phyloP scores from a whole-genome alignment of 768 basidiomycete genomes.

The Lyophyllum semitale region DNA sequence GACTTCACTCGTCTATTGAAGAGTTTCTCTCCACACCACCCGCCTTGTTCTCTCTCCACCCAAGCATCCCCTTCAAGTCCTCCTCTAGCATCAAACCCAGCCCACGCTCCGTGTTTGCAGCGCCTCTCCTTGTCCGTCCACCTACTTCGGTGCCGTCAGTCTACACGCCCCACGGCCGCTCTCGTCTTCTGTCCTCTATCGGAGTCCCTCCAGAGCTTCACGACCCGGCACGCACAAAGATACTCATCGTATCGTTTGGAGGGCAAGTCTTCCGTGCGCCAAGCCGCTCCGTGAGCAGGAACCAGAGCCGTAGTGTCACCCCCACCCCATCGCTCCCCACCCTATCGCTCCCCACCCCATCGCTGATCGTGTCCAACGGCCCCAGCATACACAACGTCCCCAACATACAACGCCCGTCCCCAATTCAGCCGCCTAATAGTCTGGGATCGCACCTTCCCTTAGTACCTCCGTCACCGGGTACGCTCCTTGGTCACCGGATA shows the following conservation, averaged over 20 bases:
- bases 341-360: conserved; percentile 10
- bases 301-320: conserved; percentile 28
- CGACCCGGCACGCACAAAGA: conserved; percentile 48
- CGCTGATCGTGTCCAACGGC: conserved; percentile 1
- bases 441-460: neutral
- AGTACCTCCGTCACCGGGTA: neutral
- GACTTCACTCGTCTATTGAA: conserved; percentile 48
- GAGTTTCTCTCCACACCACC: conserved; percentile 37
- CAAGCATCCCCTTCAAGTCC: conserved; percentile 41
- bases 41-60: conserved; percentile 34
- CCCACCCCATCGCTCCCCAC: conserved; percentile 10
- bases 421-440: neutral
- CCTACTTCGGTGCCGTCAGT: conserved; percentile 42
- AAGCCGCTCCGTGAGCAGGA: conserved; percentile 39
- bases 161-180: conserved; percentile 57
- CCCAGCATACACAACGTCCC: conserved; percentile 6
- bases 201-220: conserved; percentile 58
- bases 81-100: conserved; percentile 8
- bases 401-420: neutral
- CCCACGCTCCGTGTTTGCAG: conserved; percentile 43
- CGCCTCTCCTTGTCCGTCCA: conserved; percentile 73
- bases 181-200: conserved; percentile 52
- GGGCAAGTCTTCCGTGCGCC: conserved; percentile 72
- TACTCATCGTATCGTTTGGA: conserved; percentile 80
- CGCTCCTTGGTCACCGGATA: neutral